Base-by-base conservation (phyloP, 495 filamentous ascomycete genomes). In the Aspergillus cristatus region DNA sequence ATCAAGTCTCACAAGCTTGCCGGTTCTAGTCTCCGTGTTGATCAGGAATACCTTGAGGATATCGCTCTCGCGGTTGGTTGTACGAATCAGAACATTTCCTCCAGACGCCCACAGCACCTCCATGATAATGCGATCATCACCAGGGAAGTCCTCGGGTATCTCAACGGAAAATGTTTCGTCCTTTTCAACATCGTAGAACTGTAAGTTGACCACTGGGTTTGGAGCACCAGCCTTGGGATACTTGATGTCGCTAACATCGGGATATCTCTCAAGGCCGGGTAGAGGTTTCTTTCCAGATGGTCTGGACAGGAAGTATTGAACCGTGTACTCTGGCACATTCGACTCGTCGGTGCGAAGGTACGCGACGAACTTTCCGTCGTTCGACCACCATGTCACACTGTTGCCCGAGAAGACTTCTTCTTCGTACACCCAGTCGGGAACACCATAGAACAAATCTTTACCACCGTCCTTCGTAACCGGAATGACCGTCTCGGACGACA, bases 371-470 rank as follows among this genome's bases (percentile, higher is more conserved):
- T 83, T 80, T 14, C 87, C 91, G 54, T 89, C 87, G 16, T 78
- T 71, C 14, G 86, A 87, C 86, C 86, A 97, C 91, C 91, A 97
- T 1, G 89, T 89, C 6, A 81, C 93, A 34, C 73, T 87, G 47
- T 85, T 83, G 2, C 76, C 78, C 1, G 63, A 45, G 46, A 97
- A 83, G 5, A 98, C 89, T 59, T 98, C 91, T 54, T 98, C 91
- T 54, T 98, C 91, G 47, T 96, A 98, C 0, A 98, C 91, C 91
- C 91, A 98, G 58, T 98, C 91, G 0, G 91, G 91, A n/a, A 95
- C 78, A 14, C 91, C 91, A 49, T 97, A 93, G 67, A 98, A 97
- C 12, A 91, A 73, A 41, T 97, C 75, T 2, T 70, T 58, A 1
- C 89, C 83, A 28, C 91, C 91, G 55, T 97, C 88, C 42, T 66